Percentiles rank a stretch among this genome's conserved stretches.
Conservation (phyloP, 805 yeast genomes). For the Wickerhamiella sergipiensis region DNA sequence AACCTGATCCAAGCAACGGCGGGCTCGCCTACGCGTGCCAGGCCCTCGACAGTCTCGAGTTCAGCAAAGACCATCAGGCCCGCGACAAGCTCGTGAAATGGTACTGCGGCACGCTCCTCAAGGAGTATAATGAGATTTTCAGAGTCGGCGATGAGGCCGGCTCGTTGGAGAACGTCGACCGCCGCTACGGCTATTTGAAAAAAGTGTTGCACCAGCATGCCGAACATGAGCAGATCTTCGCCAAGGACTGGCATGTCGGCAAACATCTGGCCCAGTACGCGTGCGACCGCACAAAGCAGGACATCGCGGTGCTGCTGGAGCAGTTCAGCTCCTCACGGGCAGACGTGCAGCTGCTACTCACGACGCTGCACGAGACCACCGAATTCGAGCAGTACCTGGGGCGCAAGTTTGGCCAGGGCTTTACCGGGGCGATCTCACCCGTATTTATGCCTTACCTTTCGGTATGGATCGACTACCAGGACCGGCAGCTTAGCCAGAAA, state of each 20-base stretch:
- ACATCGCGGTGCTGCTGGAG: constrained; percentile 42
- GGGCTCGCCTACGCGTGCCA: constrained; percentile 47
- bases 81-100: constrained; percentile 51
- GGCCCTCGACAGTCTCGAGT: constrained; percentile 44
- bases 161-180: constrained; percentile 67
- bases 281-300: constrained; percentile 55
- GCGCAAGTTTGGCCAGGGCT: constrained; percentile 21
- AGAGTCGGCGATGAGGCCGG: constrained; percentile 84
- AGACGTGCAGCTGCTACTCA: constrained; percentile 52
- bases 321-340: constrained; percentile 24
- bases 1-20: constrained; percentile 6
- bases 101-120: constrained; percentile 56
- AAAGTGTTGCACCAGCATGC: constrained; percentile 48
- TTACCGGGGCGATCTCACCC: constrained; percentile 37
- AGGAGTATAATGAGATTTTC: constrained; percentile 66
- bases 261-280: constrained; percentile 46
- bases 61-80: constrained; percentile 25
- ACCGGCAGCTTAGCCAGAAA: constrained; percentile 36
- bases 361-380: constrained; percentile 57
- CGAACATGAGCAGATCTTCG: constrained; percentile 43
- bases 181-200: constrained; percentile 73
- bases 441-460: constrained; percentile 77
- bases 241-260: constrained; percentile 58
- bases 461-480: constrained; percentile 82
- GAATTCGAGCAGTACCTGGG: constrained; percentile 69